Evolutionary conservation across 192 early-diverging fungal genomes (phyloP).

Genomic region (Gaertneriomyces sp.): DNA sequence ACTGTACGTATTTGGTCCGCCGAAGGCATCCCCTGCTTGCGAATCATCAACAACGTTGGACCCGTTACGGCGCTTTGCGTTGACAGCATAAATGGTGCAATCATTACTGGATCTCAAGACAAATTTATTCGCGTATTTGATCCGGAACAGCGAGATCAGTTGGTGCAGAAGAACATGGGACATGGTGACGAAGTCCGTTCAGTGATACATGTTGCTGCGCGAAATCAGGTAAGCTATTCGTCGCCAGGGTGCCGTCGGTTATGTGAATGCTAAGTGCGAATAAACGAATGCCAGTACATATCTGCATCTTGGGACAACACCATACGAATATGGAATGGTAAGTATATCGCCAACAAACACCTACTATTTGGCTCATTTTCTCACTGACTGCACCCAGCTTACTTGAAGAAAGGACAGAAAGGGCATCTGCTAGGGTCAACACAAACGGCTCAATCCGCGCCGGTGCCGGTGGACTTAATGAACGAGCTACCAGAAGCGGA

Average conservation of each 20-base stretch:
- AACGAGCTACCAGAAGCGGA: no score
- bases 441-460: no score
- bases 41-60: conserved; percentile 56
- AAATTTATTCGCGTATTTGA: conserved; percentile 57
- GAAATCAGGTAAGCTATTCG: conserved; percentile 40
- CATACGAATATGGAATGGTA: conserved; percentile 56
- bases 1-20: conserved; percentile 55
- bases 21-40: conserved; percentile 50
- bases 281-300: conserved; percentile 40
- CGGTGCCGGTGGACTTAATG: no score
- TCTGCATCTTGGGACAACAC: conserved; percentile 59
- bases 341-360: conserved; percentile 1
- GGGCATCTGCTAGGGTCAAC: no score
- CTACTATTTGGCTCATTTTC: neutral
- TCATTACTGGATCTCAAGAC: conserved; percentile 55
- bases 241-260: no score
- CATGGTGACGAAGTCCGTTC: conserved; percentile 53
- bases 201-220: conserved; percentile 51
- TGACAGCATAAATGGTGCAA: conserved; percentile 49
- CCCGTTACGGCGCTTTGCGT: conserved; percentile 55
- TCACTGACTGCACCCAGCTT: conserved; percentile 26
- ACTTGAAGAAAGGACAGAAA: conserved; percentile 46
- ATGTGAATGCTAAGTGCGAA: no score
- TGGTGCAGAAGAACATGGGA: conserved; percentile 57
- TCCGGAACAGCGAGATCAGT: conserved; percentile 50